phyloP scores from a whole-genome alignment of 305 asterid species.

The Lippia alba region DNA sequence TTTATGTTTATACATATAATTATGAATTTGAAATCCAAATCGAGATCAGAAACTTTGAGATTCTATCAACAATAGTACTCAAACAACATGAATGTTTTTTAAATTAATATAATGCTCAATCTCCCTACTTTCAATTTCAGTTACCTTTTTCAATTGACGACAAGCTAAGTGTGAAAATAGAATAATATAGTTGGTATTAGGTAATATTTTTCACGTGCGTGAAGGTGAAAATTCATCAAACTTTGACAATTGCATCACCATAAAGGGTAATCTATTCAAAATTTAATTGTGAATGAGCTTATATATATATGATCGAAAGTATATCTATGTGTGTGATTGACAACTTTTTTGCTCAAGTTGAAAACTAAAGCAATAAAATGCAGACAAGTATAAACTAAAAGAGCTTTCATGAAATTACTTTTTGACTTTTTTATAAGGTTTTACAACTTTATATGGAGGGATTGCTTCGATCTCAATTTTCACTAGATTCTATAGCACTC shows the following conservation, averaged over 20 bases:
- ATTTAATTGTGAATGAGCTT: neutral
- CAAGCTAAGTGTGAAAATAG: neutral
- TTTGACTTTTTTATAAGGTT: neutral
- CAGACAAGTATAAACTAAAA: neutral
- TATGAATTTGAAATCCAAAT: no score
- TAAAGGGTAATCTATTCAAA: neutral
- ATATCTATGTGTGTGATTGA: constrained; percentile 28
- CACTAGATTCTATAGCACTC: neutral
- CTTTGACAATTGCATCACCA: constrained; percentile 26
- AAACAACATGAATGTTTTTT: no score
- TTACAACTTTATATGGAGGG: neutral
- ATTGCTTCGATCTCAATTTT: neutral
- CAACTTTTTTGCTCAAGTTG: constrained; percentile 22
- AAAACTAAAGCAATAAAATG: constrained; percentile 10
- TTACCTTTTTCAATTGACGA: neutral
- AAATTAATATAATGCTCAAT: no score
- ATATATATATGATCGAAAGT: neutral
- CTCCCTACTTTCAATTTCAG: no score
- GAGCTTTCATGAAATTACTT: neutral
- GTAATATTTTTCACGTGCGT: constrained; percentile 42
- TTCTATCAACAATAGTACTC: no score
- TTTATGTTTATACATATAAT: no score
- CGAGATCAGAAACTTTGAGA: no score
- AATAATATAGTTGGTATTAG: constrained; percentile 28
- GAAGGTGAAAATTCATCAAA: constrained; percentile 25